Percentiles rank a stretch among this genome's conserved stretches.
Conservation (phyloP, 1,284 basidiomycete genomes). For the Porodaedalea pini region DNA sequence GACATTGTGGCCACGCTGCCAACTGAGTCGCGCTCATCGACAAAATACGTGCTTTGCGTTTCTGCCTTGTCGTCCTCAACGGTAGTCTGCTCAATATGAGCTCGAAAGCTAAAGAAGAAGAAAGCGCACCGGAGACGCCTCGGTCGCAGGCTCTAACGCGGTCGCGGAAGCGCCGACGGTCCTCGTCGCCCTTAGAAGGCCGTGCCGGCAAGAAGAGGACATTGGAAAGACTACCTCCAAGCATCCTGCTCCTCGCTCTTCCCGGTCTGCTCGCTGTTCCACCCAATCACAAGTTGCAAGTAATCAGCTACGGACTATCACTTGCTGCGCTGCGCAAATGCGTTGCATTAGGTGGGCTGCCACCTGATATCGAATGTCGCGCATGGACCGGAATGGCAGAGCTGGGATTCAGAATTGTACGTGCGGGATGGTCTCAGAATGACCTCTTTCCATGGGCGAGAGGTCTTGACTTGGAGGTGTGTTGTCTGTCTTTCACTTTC, state of each 20-base stretch:
- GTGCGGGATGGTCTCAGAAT: conserved; percentile 39
- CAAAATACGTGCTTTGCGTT: too few species aligned
- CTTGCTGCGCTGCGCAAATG: conserved; percentile 52
- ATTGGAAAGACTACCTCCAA: conserved; percentile 36
- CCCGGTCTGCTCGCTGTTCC: conserved; percentile 59
- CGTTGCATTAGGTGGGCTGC: conserved; percentile 46
- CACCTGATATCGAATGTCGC: conserved; percentile 58
- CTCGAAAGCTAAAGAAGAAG: not conserved
- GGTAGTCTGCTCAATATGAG: not conserved
- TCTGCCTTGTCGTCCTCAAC: too few species aligned
- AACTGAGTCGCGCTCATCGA: not conserved
- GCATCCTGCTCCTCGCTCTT: conserved; percentile 53
- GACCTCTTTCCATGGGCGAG: conserved; percentile 42
- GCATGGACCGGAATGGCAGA: conserved; percentile 67
- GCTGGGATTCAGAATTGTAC: conserved; percentile 53
- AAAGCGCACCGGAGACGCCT: conserved; percentile 5
- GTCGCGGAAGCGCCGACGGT: conserved; percentile 16
- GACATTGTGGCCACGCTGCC: not conserved
- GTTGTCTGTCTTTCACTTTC: conserved; percentile 15
- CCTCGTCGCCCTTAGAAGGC: conserved; percentile 8
- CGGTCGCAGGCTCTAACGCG: conserved; percentile 1
- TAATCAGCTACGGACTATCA: conserved; percentile 52
- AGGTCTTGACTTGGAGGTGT: conserved; percentile 52
- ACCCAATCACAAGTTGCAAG: conserved; percentile 53
- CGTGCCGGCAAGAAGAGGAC: conserved; percentile 5